These are phyloP conservation scores for Cystofilobasidium bisporidii DNA, from an alignment of 768 basidiomycete genomes.

Conservation along the genomic window DNA sequence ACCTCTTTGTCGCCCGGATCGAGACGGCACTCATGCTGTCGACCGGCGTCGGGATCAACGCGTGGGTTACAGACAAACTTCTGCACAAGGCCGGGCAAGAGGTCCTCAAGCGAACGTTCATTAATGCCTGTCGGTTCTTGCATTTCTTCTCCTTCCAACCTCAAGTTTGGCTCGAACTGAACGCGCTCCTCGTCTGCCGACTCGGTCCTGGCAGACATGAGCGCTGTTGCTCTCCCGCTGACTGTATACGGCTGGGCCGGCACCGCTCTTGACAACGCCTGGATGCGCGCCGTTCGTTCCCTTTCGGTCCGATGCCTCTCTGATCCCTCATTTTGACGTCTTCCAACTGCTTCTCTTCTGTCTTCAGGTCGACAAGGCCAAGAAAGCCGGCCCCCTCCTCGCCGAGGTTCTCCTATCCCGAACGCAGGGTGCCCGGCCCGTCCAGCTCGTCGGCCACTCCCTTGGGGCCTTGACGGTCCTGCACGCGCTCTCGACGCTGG, in stretches of 20 bases:
- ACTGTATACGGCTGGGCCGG: constrained; percentile 38
- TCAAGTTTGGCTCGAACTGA: too few relatives aligned
- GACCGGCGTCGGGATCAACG: constrained; percentile 36
- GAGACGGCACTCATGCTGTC: constrained; percentile 35
- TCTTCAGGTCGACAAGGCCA: constrained; percentile 40
- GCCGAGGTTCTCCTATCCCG: constrained; percentile 45
- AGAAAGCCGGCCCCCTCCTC: constrained; percentile 44
- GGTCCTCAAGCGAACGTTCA: constrained; percentile 44
- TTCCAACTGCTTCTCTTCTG: not conserved
- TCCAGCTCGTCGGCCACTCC: constrained; percentile 43
- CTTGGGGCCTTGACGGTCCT: constrained; percentile 43
- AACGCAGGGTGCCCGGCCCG: constrained; percentile 45
- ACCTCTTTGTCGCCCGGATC: constrained; percentile 23
- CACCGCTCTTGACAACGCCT: constrained; percentile 39
- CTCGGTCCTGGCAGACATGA: constrained; percentile 28
- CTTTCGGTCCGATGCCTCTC: not conserved
- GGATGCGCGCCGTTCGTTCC: constrained; percentile 35
- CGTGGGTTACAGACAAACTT: constrained; percentile 36
- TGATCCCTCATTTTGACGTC: not conserved
- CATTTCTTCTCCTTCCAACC: constrained; percentile 32
- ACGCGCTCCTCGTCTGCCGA: too few relatives aligned
- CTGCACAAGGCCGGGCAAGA: constrained; percentile 39
- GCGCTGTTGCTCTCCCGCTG: constrained; percentile 17
- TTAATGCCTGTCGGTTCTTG: constrained; percentile 41
- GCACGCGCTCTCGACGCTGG: constrained; percentile 39